A percentile compares a stretch with the other conserved stretches of the same genome.
Conservation (phyloP, 2,329 filamentous ascomycete species). For the Trichoderma breve region DNA sequence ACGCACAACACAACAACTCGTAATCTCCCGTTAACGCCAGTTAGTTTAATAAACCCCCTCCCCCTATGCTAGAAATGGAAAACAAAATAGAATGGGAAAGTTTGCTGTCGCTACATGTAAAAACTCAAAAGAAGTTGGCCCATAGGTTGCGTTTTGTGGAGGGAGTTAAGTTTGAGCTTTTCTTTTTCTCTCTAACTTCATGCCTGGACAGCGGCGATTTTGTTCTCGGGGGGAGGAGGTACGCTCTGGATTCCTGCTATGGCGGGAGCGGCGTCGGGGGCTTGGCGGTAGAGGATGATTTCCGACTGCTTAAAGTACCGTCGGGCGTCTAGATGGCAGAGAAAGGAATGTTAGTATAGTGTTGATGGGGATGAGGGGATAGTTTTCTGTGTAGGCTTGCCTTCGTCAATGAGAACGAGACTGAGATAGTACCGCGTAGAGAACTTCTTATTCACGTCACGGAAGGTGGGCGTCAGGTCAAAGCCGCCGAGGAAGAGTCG, state of each 20-base stretch:
- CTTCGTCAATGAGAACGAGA: slow-evolving; percentile 92
- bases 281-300: slow-evolving; percentile 91
- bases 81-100: slow-evolving; percentile 24
- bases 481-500: slow-evolving; percentile 95
- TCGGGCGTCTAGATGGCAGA: slow-evolving; percentile 68
- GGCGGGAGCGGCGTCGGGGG: slow-evolving; percentile 52
- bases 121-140: slow-evolving; percentile 19
- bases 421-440: slow-evolving; percentile 97
- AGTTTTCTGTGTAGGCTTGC: slow-evolving; percentile 44
- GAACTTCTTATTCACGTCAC: slow-evolving; percentile 99
- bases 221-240: slow-evolving; percentile 41
- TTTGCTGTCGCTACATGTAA: slow-evolving; percentile 21
- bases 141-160: background rate
- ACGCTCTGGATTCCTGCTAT: slow-evolving; percentile 41
- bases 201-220: slow-evolving; percentile 23
- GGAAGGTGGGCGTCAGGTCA: slow-evolving; percentile 95
- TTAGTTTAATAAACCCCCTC: background rate
- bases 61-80: slow-evolving; percentile 39
- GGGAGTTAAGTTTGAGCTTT: background rate
- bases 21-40: slow-evolving; percentile 1
- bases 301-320: slow-evolving; percentile 99
- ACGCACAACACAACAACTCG: slow-evolving; percentile 22
- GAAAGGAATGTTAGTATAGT: background rate
- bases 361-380: background rate
- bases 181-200: slow-evolving; percentile 17